Evolutionary conservation across 805 yeast genomes (phyloP).

Genomic region (Starmerella apicola): DNA sequence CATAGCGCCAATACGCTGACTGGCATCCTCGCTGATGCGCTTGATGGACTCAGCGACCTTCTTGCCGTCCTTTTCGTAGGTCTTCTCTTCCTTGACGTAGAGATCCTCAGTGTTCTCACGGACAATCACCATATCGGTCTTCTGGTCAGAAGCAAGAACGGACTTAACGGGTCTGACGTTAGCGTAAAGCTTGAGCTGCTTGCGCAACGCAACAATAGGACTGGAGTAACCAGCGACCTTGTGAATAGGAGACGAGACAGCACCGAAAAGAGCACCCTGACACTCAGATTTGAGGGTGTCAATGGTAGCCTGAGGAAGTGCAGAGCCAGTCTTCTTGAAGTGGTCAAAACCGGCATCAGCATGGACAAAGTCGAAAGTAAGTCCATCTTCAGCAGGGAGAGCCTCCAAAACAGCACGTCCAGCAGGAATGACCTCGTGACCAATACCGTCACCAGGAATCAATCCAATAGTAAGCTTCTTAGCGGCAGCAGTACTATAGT

Average conservation of each 20-base stretch:
- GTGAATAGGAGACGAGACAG: constrained; percentile 84
- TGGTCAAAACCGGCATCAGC: constrained; percentile 90
- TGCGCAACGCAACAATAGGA: constrained; percentile 97
- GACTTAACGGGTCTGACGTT: constrained; percentile 96
- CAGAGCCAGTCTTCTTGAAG: constrained; percentile 89
- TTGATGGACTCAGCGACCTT: constrained; percentile 95
- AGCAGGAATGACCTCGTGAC: constrained; percentile 95
- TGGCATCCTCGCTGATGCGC: constrained; percentile 83
- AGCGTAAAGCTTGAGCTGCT: constrained; percentile 87
- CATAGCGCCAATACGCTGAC: constrained; percentile 73
- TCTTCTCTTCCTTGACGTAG: constrained; percentile 83
- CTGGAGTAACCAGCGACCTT: constrained; percentile 96
- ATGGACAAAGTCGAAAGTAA: constrained; percentile 74
- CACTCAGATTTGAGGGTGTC: constrained; percentile 63
- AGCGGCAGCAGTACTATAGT: constrained; percentile 9
- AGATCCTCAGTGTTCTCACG: constrained; percentile 98
- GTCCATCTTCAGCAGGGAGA: constrained; percentile 50
- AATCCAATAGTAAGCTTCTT: constrained; percentile 36
- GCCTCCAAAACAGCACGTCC: constrained; percentile 79
- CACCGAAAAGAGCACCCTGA: constrained; percentile 96
- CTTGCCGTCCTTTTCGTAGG: constrained; percentile 66
- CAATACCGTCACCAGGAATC: constrained; percentile 98
- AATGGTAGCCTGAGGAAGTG: constrained; percentile 88
- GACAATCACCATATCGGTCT: constrained; percentile 94
- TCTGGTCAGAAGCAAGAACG: constrained; percentile 72